These are phyloP conservation scores for Beauveria asiatica DNA, from an alignment of 2,329 filamentous ascomycete species.

Conservation along the genomic window DNA sequence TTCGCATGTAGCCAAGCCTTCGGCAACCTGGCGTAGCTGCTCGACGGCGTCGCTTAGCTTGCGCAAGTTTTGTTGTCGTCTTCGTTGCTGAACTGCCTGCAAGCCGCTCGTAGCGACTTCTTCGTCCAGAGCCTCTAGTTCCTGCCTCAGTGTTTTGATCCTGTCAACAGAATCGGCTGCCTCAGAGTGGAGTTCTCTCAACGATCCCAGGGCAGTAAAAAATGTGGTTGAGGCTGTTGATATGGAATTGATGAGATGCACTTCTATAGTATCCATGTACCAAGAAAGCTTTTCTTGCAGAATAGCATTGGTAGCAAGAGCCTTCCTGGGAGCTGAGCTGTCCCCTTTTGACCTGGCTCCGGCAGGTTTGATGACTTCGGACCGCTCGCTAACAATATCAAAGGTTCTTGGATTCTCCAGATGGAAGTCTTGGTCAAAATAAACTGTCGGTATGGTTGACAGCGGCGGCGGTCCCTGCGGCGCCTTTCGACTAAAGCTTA, in stretches of 20 bases:
- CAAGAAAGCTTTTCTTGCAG: constrained; percentile 96
- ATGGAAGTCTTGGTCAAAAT: constrained; percentile 92
- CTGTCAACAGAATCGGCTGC: constrained; percentile 82
- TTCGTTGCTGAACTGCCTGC: constrained; percentile 74
- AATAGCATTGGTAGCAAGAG: constrained; percentile 91
- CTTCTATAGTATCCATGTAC: constrained; percentile 99
- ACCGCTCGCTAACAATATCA: constrained; percentile 91
- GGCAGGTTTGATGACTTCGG: constrained; percentile 77
- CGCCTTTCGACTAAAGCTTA: constrained; percentile 46
- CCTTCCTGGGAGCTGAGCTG: constrained; percentile 56
- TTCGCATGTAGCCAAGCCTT: constrained; percentile 69
- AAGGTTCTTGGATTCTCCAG: constrained; percentile 94
- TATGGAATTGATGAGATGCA: constrained; percentile 93
- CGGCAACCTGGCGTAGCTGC: constrained; percentile 72
- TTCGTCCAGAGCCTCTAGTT: constrained; percentile 71
- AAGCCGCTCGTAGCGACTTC: constrained; percentile 82
- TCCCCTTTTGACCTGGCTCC: constrained; percentile 45
- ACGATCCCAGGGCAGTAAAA: constrained; percentile 84
- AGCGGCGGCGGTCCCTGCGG: constrained; percentile 72
- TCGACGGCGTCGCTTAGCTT: constrained; percentile 74
- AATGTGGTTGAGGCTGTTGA: constrained; percentile 94
- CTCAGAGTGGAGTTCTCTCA: constrained; percentile 85
- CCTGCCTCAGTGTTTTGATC: constrained; percentile 72
- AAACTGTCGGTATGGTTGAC: constrained; percentile 85
- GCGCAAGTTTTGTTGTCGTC: constrained; percentile 73